These are phyloP conservation scores for Dothiorella sarmentorum DNA, from an alignment of 2,329 filamentous ascomycete genomes.

Conservation along the genomic window DNA sequence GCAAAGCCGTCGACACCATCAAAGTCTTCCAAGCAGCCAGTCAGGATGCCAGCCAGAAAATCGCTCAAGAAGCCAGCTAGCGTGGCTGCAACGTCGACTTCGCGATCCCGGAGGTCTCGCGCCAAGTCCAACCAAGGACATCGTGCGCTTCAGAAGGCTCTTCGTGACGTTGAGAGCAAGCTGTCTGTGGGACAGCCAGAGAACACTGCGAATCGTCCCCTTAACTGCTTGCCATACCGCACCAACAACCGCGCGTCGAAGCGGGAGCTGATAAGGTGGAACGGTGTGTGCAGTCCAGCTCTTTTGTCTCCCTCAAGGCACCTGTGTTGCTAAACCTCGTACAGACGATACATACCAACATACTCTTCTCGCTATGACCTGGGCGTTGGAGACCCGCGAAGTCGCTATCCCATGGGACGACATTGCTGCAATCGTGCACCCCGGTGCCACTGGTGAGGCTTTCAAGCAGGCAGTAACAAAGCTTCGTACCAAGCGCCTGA, in stretches of 20 bases:
- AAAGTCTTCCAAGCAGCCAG: not conserved
- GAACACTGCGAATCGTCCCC: not conserved
- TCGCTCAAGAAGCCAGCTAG: not conserved
- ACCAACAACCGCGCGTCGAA: not conserved
- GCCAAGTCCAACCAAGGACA: not conserved
- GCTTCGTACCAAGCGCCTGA: not conserved
- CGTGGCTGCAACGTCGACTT: not conserved
- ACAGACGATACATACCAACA: not conserved
- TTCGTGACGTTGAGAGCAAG: not conserved
- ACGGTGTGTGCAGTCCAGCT: not conserved
- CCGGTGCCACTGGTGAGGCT: constrained; percentile 9
- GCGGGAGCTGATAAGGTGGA: constrained; percentile 10
- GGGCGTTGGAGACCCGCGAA: not conserved
- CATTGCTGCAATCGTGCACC: constrained; percentile 1
- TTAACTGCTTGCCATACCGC: not conserved
- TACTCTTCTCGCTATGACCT: not conserved
- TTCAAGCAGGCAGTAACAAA: constrained; percentile 12
- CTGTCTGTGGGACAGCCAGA: not conserved
- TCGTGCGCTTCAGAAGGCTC: not conserved
- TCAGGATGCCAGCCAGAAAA: too few relatives aligned
- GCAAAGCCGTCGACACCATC: not conserved
- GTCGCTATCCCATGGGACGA: constrained; percentile 4
- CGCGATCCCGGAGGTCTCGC: not conserved
- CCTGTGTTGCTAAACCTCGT: not conserved
- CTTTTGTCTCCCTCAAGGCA: not conserved